A percentile compares a stretch with the other conserved stretches of the same genome.
Evolutionary conservation across 176 grass and related monocot species (phyloP).

Genomic region (Poa pratensis): DNA sequence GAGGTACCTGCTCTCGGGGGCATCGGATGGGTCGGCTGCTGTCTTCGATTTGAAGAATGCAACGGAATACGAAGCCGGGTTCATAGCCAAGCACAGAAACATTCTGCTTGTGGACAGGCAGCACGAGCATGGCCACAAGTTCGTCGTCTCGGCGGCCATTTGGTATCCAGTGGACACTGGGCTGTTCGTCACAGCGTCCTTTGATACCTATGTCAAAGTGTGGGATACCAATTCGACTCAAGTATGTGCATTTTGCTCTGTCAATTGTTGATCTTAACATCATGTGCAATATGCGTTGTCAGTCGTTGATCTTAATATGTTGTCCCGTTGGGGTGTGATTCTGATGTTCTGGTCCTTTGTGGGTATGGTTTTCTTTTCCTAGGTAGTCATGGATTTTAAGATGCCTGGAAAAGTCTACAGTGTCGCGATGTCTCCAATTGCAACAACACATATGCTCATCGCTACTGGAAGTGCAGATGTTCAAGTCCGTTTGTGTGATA

Average conservation of each 20-base stretch:
- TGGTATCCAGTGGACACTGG: conserved; percentile 97
- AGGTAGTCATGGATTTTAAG: conserved; percentile 96
- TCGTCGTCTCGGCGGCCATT: conserved; percentile 63
- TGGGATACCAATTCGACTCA: conserved; percentile 96
- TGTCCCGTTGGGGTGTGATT: conserved; percentile 8
- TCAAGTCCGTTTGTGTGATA: conserved; percentile 91
- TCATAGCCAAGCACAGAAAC: conserved; percentile 75
- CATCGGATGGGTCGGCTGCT: conserved; percentile 78
- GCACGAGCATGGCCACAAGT: conserved; percentile 73
- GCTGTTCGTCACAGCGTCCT: conserved; percentile 81
- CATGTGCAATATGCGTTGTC: conserved; percentile 27
- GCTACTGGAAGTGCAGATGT: conserved; percentile 85
- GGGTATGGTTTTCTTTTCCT: conserved; percentile 32
- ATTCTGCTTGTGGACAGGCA: conserved; percentile 80
- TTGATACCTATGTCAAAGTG: conserved; percentile 85
- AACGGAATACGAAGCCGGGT: conserved; percentile 48
- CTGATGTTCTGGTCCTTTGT: not conserved
- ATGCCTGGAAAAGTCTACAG: conserved; percentile 92
- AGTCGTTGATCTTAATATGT: not conserved
- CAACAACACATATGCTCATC: conserved; percentile 85
- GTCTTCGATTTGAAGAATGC: conserved; percentile 73
- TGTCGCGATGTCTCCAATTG: conserved; percentile 72
- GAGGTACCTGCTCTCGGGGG: conserved; percentile 82
- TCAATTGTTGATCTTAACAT: not conserved
- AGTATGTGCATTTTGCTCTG: conserved; percentile 43